These are phyloP conservation scores for Monilinia fructigena DNA, from an alignment of 2,329 filamentous ascomycete species.

Conservation along the genomic window DNA sequence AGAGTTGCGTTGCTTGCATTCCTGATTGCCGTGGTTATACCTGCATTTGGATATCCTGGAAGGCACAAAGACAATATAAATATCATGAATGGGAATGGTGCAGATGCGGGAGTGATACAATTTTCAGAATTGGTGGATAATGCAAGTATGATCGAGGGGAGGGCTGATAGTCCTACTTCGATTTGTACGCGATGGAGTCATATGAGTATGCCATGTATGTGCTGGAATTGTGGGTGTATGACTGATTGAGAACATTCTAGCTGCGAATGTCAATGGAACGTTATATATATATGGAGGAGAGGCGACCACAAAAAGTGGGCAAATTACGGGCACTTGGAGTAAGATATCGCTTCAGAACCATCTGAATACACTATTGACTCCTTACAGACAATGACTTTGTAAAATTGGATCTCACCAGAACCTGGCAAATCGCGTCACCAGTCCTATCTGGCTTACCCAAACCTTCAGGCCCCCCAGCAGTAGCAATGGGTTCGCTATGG, in stretches of 20 bases:
- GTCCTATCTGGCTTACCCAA: conserved; percentile 59
- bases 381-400: conserved; percentile 66
- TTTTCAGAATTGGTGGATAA: conserved; percentile 39
- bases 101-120: conserved; percentile 49
- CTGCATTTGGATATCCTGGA: conserved; percentile 45
- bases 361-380: conserved; percentile 7
- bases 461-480: conserved; percentile 67
- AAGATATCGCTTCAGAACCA: conserved; percentile 37
- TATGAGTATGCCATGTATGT: conserved; percentile 49
- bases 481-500: conserved; percentile 75
- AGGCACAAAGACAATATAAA: conserved; percentile 44
- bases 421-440: conserved; percentile 67
- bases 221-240: not conserved
- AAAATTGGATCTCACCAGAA: conserved; percentile 66
- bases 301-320: conserved; percentile 55
- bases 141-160: conserved; percentile 40
- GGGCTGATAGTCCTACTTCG: conserved; percentile 51
- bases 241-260: conserved; percentile 34
- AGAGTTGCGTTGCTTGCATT: conserved; percentile 50
- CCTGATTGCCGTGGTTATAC: conserved; percentile 52
- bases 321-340: conserved; percentile 69
- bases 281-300: conserved; percentile 75
- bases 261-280: conserved; percentile 69
- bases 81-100: conserved; percentile 38
- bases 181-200: conserved; percentile 66